phyloP scores from a whole-genome alignment of 2,329 filamentous ascomycete genomes.

The Fusarium sp. region DNA sequence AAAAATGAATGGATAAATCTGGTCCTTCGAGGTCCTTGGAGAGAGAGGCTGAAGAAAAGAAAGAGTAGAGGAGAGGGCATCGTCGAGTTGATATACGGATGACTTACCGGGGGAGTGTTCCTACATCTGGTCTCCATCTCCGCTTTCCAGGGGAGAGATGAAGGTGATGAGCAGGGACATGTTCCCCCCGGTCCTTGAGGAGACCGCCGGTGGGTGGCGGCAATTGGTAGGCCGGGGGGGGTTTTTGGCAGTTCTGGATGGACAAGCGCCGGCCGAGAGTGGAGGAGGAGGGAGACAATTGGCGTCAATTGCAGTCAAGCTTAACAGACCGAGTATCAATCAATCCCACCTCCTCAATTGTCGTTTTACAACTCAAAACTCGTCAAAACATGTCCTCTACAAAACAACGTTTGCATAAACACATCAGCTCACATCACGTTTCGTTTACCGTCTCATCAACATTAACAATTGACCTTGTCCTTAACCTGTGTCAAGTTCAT shows the following conservation, averaged over 20 bases:
- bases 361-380: neutral
- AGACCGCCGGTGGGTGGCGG: slow-evolving; percentile 27
- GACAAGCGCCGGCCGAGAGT: slow-evolving; percentile 33
- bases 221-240: neutral
- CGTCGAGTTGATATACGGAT: slow-evolving; percentile 42
- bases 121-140: slow-evolving; percentile 34
- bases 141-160: neutral
- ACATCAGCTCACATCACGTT: slow-evolving; percentile 20
- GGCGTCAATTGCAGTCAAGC: neutral
- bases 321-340: neutral
- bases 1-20: slow-evolving; percentile 44
- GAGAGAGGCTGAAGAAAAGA: slow-evolving; percentile 38
- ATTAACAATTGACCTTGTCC: neutral
- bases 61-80: neutral
- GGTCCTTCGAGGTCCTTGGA: slow-evolving; percentile 48
- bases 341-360: neutral
- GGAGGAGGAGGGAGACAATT: neutral
- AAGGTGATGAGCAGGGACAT: neutral
- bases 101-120: slow-evolving; percentile 22
- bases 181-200: slow-evolving; percentile 8
- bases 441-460: slow-evolving; percentile 9
- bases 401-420: slow-evolving; percentile 6
- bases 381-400: neutral
- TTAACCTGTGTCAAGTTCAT: neutral
- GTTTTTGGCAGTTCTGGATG: slow-evolving; percentile 11